Percentiles rank a stretch among this genome's conserved stretches.
These are phyloP conservation scores for Hansenula sp. DNA, from an alignment of 1,139 yeast species.

Conservation along the genomic window DNA sequence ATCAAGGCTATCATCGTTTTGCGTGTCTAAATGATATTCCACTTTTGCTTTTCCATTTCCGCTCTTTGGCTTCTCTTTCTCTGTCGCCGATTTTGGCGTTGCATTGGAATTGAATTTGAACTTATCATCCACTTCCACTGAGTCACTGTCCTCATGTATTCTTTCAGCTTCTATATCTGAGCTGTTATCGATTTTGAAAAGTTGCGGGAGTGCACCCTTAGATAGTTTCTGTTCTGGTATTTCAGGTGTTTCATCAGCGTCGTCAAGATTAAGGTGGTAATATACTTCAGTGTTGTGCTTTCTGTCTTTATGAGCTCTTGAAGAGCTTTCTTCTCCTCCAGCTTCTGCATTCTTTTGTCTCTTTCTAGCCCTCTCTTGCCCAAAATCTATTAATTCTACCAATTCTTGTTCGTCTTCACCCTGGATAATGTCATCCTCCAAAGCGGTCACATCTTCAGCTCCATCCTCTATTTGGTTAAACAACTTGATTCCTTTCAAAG, in stretches of 20 bases:
- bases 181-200: conserved; percentile 5
- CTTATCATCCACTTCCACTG: not conserved
- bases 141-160: conserved; percentile 9
- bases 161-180: conserved; percentile 4
- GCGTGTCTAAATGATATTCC: not conserved
- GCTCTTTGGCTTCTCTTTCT: too few species aligned
- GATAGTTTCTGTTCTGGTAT: not conserved
- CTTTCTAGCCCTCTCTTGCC: conserved; percentile 3
- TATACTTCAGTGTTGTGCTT: conserved; percentile 1
- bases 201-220: conserved; percentile 2
- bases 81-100: too few species aligned
- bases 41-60: not conserved
- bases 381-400: too few species aligned
- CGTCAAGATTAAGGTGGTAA: too few species aligned
- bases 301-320: too few species aligned
- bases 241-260: not conserved
- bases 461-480: conserved; percentile 4
- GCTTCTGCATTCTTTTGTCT: conserved; percentile 7
- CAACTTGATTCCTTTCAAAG: conserved; percentile 8
- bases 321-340: too few species aligned
- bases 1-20: not conserved
- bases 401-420: not conserved
- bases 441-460: conserved; percentile 4
- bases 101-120: too few species aligned
- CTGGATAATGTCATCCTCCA: not conserved